Conservation (phyloP, 257 asterid species). For the Solanum chiquidenum region DNA sequence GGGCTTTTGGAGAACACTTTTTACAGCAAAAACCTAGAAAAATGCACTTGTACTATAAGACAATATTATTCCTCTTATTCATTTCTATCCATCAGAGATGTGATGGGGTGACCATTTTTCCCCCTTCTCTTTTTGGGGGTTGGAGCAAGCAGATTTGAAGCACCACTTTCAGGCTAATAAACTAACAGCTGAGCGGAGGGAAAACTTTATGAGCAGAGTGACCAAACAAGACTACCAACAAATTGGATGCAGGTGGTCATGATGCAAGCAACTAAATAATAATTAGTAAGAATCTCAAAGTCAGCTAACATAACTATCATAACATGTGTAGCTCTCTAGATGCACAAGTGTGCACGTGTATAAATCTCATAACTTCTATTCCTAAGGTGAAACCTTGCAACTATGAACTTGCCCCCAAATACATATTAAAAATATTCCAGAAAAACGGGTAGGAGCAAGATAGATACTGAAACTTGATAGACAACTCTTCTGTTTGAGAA, state of each 20-base stretch:
- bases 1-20: slow-evolving; percentile 97
- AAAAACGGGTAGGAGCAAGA: not conserved
- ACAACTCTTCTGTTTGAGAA: not conserved
- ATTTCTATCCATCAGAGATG: not conserved
- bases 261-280: not conserved
- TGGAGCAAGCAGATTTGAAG: not conserved
- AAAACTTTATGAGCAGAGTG: not conserved
- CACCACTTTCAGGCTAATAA: not conserved
- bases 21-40: slow-evolving; percentile 84
- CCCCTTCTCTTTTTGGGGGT: not conserved
- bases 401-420: not conserved
- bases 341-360: not conserved
- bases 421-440: not conserved
- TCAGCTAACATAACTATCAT: not conserved
- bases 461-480: not conserved
- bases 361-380: not conserved
- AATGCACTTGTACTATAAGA: not conserved
- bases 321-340: not conserved
- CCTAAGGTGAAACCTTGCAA: not conserved
- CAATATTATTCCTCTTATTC: not conserved
- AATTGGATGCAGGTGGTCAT: not conserved
- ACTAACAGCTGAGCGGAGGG: not conserved
- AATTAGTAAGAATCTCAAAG: not conserved
- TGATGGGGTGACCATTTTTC: not conserved
- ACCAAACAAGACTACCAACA: not conserved